Base-by-base conservation (phyloP, 1,284 basidiomycete genomes). In the Marasmius tenuissimus region DNA sequence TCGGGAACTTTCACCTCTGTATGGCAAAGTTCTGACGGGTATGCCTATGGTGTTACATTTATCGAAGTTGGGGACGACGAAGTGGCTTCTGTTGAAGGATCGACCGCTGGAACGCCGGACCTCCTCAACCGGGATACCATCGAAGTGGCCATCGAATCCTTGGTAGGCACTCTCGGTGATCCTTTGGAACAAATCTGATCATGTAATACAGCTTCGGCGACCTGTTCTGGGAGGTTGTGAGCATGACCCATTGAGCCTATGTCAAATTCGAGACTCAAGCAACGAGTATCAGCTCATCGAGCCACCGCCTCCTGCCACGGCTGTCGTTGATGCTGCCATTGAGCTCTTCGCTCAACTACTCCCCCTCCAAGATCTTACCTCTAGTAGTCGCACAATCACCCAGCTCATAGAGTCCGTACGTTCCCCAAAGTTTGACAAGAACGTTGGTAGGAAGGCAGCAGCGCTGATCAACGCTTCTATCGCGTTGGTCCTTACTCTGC, bases 31-130 rank as follows among this genome's bases (percentile, higher is more conserved):
- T 80, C 84, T 0, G 97, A 98, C 72, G 94, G 94, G 0, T 97
- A 96, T 73, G 96, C 91, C 0, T 97, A 94, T 75, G 97, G 97
- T 3, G 86, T 98, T 10, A 95, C 94, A 1, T 93, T 86, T 57
- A 77, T 92, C 27, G 82, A 86, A 47, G 72, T 85, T 12, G 70
- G 75, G 27, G 72, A 77, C 9, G 83, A 85, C 57, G 75, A 80
- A 58, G 74, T 72, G 22, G 53, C 54, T 20, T 57, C 42, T 16
- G 18, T 52, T 14, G 58, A 61, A 40, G 62, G 50, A 40, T 58
- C 58, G 35, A 38, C 51, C 0, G 40, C 53, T 40, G 64, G 59
- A 18, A 42, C 48, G 53, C 9, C 49, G 4, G 85, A 91, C 64
- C 82, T 83, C 68, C 74, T 92, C 65, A 93, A 95, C 69, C 78